Evolutionary conservation across 2,329 filamentous ascomycete genomes (phyloP).

Genomic region (Aureobasidium melanogenum): DNA sequence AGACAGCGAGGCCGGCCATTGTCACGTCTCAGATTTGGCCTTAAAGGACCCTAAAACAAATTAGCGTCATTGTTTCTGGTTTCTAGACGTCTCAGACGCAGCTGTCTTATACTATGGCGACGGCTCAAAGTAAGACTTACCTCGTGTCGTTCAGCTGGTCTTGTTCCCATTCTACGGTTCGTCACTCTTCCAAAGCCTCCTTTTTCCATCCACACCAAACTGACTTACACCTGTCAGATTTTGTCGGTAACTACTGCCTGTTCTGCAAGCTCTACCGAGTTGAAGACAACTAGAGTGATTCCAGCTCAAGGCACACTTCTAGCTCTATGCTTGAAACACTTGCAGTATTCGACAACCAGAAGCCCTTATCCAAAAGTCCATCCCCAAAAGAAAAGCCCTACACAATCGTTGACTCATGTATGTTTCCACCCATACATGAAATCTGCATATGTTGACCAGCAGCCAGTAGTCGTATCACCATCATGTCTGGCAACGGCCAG

Average conservation of each 20-base stretch:
- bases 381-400: background rate
- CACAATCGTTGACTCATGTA: background rate
- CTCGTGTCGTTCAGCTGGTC: constrained; percentile 1
- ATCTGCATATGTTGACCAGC: background rate
- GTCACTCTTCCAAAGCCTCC: background rate
- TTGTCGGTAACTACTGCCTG: background rate
- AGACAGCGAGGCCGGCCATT: background rate
- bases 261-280: background rate
- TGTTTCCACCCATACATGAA: background rate
- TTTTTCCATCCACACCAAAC: background rate
- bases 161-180: background rate
- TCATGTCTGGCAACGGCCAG: background rate
- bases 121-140: background rate
- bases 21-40: constrained; percentile 10
- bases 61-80: constrained; percentile 2
- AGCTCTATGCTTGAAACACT: constrained; percentile 3
- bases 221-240: background rate
- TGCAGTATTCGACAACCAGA: background rate
- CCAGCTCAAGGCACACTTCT: background rate
- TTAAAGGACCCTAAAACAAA: constrained; percentile 7
- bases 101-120: constrained; percentile 8
- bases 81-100: background rate
- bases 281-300: background rate
- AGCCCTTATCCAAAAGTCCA: background rate
- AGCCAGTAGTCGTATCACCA: background rate